Conservation (phyloP, 148 eudicot genomes). For the Gaultheria prostrata region DNA sequence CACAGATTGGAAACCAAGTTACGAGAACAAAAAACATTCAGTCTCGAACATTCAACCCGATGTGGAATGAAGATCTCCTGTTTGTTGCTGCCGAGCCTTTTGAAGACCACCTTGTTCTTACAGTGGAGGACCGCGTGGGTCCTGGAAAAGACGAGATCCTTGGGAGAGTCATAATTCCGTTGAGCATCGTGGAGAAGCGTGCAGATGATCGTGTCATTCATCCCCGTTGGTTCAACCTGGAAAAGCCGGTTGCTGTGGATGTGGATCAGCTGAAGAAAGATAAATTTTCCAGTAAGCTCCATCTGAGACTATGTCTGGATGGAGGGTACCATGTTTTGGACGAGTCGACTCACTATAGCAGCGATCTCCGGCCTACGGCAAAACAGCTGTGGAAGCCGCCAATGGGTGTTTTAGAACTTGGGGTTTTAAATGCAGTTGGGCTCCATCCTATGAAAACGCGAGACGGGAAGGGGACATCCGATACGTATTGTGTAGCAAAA, state of each 20-base stretch:
- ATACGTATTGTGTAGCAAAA: conserved; percentile 95
- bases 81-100: conserved; percentile 98
- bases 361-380: conserved; percentile 92
- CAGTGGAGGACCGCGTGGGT: conserved; percentile 89
- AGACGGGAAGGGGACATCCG: conserved; percentile 83
- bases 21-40: conserved; percentile 71
- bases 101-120: conserved; percentile 76
- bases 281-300: conserved; percentile 76
- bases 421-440: conserved; percentile 73
- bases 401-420: conserved; percentile 85
- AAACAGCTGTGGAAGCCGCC: conserved; percentile 92
- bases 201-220: conserved; percentile 86
- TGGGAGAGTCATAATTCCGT: conserved; percentile 74
- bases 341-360: conserved; percentile 93
- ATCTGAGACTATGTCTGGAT: conserved; percentile 85
- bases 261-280: conserved; percentile 86
- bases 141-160: conserved; percentile 96
- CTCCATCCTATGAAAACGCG: conserved; percentile 95
- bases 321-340: conserved; percentile 98
- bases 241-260: conserved; percentile 78
- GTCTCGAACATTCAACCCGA: conserved; percentile 64
- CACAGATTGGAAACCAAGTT: conserved; percentile 85
- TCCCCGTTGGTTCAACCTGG: conserved; percentile 90
- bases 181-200: conserved; percentile 68
- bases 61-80: conserved; percentile 94